Base-by-base conservation (phyloP, 371 early-diverging fungal species). In the Mortierella sp. region DNA sequence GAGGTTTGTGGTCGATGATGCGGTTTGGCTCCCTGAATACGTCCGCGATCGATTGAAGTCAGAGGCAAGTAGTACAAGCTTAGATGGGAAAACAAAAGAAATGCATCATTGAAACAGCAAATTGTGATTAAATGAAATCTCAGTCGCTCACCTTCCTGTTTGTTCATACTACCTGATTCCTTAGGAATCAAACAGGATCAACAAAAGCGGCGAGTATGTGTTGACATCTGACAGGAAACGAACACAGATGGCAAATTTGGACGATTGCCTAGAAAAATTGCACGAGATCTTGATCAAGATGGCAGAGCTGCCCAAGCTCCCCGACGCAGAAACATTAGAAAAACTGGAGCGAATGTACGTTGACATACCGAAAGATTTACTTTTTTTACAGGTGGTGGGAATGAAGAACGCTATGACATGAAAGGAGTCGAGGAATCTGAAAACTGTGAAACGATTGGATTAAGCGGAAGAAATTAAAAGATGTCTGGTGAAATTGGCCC, bases 221-320 rank as follows among this genome's bases (percentile, higher is more conserved):
- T 66, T 96, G 2, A 87, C 91, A 1, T 95, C 95, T 0, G 95
- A 96, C 66, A 87, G 90, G 64, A 93, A 94, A 59, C 88, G 97
- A 35, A 92, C 96, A 20, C 97, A 96, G 77, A 76, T 85, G 51
- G 87, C 91, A 49, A 97, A 97, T 76, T 59, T 94, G 20, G 89
- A 94, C 14, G 96, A 96, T 73, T 95, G 96, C 77, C 85, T 96
- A 61, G 88, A 90, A 18, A 94, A 94, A 70, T 83, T 96, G 45
- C 86, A 91, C 57, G 86, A 87, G n/a, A 83, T 86, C 5, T 85
- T 97, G 30, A 75, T 86, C 35, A 80, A 83, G 24, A 93, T 95
- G 24, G 93, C 91, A 2, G 85, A 90, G 30, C 89, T 96, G 35
- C 92, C 94, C 16, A 90, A 87, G 71, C 94, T 91, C 28, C 89